Percentiles rank a stretch among this genome's conserved stretches.
phyloP scores from a whole-genome alignment of 2,329 filamentous ascomycete genomes.

The Fusarium oxysporum region DNA sequence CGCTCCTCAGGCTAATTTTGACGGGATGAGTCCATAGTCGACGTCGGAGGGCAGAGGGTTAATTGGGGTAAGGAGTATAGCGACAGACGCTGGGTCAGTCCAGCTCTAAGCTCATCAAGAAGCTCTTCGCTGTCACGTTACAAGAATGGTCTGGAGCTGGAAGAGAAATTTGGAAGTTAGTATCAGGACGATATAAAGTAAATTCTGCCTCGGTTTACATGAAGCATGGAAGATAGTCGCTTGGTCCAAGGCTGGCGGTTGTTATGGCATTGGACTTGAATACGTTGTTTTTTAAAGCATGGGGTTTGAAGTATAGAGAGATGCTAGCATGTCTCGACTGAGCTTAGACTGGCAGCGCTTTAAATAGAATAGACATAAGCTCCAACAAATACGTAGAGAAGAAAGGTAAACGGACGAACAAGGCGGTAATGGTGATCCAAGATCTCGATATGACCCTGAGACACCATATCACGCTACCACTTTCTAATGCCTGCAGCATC shows the following conservation, averaged over 20 bases:
- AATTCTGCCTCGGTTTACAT: fast-evolving
- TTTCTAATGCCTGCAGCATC: background rate
- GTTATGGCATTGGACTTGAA: too few species aligned
- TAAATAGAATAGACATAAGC: background rate
- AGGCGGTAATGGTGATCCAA: background rate
- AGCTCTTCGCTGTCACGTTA: background rate
- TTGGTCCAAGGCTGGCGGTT: background rate
- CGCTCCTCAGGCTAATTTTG: background rate
- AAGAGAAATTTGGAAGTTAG: too few species aligned
- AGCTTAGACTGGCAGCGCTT: fast-evolving
- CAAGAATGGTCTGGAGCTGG: background rate
- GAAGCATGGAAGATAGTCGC: fast-evolving
- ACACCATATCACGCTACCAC: background rate
- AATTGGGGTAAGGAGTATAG: background rate
- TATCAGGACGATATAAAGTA: fast-evolving
- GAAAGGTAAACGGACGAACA: background rate
- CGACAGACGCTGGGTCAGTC: background rate
- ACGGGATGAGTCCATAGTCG: background rate
- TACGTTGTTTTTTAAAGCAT: background rate
- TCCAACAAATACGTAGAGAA: background rate
- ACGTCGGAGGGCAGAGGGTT: background rate
- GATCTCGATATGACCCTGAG: background rate
- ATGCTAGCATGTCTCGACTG: fast-evolving
- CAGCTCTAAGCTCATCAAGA: background rate
- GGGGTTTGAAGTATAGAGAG: background rate